A percentile compares a stretch with the other conserved stretches of the same genome.
Conservation (phyloP, 306 rosid genomes). For the Casuarina equisetifolia region DNA sequence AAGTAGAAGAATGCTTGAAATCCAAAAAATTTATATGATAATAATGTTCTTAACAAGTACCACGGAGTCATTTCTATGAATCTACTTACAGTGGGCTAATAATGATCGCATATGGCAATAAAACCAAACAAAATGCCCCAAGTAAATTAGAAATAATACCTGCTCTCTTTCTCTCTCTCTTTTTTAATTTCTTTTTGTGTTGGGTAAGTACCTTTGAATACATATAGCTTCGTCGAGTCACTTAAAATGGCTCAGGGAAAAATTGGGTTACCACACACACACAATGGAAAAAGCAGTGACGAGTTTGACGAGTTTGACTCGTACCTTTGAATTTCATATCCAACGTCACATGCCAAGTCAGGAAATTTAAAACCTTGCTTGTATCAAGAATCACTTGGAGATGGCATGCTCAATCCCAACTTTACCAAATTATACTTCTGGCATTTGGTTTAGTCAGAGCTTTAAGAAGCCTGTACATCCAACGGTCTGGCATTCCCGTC, state of each 20-base stretch:
- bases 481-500: slow-evolving; percentile 90
- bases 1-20: too few relatives aligned
- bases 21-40: too few relatives aligned
- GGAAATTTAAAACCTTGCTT: slow-evolving; percentile 2
- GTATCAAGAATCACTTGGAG: slow-evolving; percentile 11
- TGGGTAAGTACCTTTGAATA: too few relatives aligned
- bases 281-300: slow-evolving; percentile 6
- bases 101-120: too few relatives aligned
- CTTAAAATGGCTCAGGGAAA: not conserved
- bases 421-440: slow-evolving; percentile 47
- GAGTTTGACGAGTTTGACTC: slow-evolving; percentile 12
- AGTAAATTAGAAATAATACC: too few relatives aligned
- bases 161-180: not conserved
- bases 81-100: too few relatives aligned
- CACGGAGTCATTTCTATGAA: too few relatives aligned
- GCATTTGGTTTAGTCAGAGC: slow-evolving; percentile 67
- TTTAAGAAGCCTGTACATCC: slow-evolving; percentile 88
- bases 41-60: too few relatives aligned
- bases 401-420: not conserved
- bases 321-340: slow-evolving; percentile 10
- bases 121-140: too few relatives aligned
- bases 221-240: not conserved
- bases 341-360: slow-evolving; percentile 12
- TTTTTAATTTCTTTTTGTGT: too few relatives aligned
- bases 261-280: too few relatives aligned